phyloP scores from a whole-genome alignment of 192 early-diverging fungal species.

The Coemansia asiatica region DNA sequence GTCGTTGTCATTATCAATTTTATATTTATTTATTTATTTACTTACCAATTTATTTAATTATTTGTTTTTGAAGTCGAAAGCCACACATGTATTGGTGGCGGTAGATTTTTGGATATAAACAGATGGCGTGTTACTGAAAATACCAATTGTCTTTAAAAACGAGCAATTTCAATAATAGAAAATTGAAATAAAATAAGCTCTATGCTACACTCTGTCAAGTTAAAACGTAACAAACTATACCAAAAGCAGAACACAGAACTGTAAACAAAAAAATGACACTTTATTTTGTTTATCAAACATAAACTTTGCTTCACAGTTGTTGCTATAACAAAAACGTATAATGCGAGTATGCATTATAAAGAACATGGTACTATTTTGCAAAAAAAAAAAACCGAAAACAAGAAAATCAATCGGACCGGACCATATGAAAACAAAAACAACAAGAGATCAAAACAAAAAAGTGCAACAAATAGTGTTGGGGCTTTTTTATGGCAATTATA shows the following conservation, averaged over 20 bases:
- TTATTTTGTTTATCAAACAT: neutral
- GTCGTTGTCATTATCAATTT: neutral
- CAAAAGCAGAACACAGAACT: too few relatives aligned
- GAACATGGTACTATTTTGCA: neutral
- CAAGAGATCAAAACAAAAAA: neutral
- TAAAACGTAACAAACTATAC: too few relatives aligned
- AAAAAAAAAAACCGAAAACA: neutral
- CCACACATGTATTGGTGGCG: neutral
- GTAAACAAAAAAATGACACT: too few relatives aligned
- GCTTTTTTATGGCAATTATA: neutral
- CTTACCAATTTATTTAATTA: too few relatives aligned
- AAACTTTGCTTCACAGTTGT: neutral
- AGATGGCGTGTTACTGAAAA: neutral
- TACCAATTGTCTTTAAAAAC: neutral
- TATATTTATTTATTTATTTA: neutral
- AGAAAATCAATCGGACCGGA: neutral
- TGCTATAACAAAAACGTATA: neutral
- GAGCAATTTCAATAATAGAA: neutral
- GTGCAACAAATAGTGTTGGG: neutral
- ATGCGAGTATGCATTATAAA: neutral
- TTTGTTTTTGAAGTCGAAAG: neutral
- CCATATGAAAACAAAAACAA: conserved; percentile 3
- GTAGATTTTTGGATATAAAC: neutral
- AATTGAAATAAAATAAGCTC: neutral
- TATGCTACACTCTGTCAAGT: neutral